Evolutionary conservation across 2,329 filamentous ascomycete genomes (phyloP).

Genomic region (Colletotrichum filicis): DNA sequence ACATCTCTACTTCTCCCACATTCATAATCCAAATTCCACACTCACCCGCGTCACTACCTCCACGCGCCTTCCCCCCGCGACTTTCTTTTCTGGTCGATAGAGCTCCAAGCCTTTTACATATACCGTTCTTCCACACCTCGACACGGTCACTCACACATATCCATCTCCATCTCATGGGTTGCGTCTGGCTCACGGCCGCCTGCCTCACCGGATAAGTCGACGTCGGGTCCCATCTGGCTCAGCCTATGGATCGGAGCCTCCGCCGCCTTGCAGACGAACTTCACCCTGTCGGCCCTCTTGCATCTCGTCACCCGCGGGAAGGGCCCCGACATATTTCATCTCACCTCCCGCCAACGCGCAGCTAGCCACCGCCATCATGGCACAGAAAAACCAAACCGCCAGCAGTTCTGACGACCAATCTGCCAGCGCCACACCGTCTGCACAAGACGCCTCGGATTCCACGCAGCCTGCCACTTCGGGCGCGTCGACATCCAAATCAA

Average conservation of each 20-base stretch:
- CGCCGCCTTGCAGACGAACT: slow-evolving; percentile 28
- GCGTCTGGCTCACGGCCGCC: slow-evolving; percentile 9
- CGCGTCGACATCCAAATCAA: slow-evolving; percentile 28
- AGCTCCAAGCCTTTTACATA: background rate
- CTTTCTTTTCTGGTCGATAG: background rate
- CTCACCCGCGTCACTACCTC: background rate
- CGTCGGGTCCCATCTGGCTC: background rate
- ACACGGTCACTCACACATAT: background rate
- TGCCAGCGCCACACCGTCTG: slow-evolving; percentile 34
- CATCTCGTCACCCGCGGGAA: slow-evolving; percentile 31
- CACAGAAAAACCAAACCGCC: slow-evolving; percentile 33
- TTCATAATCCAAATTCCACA: slow-evolving; percentile 13
- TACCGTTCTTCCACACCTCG: background rate
- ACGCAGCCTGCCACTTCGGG: slow-evolving; percentile 25
- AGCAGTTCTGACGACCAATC: slow-evolving; percentile 35
- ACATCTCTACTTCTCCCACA: slow-evolving; percentile 1
- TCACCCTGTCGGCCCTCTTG: slow-evolving; percentile 34
- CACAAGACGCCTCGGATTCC: slow-evolving; percentile 34
- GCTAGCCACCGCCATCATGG: slow-evolving; percentile 31
- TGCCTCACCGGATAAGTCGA: slow-evolving; percentile 14
- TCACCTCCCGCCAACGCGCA: slow-evolving; percentile 20
- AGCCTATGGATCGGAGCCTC: slow-evolving; percentile 28
- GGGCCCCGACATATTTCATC: slow-evolving; percentile 27
- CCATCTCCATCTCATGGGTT: slow-evolving; percentile 28
- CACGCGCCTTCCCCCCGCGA: slow-evolving; percentile 1